These are phyloP conservation scores for Amauroascus niger DNA, from an alignment of 2,329 filamentous ascomycete genomes.

Conservation along the genomic window DNA sequence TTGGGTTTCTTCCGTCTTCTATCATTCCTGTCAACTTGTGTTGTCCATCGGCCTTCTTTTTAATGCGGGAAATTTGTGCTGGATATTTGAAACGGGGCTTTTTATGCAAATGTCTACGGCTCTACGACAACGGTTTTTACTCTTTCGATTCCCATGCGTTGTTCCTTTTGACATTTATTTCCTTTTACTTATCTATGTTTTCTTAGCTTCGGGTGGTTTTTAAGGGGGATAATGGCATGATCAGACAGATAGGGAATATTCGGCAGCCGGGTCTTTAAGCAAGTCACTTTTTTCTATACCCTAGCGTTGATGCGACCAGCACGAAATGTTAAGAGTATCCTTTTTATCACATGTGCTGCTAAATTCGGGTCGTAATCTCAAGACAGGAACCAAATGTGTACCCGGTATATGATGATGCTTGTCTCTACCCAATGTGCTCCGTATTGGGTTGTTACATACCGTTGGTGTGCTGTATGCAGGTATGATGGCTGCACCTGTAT, in stretches of 20 bases:
- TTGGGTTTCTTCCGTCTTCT: slow-evolving; percentile 9
- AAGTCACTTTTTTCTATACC: background rate
- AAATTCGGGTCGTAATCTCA: background rate
- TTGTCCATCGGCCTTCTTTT: background rate
- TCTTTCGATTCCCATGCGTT: background rate
- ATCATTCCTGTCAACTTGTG: background rate
- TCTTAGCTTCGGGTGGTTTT: slow-evolving; percentile 8
- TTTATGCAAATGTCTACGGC: background rate
- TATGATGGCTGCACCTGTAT: background rate
- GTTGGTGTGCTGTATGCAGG: background rate
- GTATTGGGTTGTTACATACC: no score
- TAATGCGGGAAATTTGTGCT: background rate
- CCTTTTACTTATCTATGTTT: background rate
- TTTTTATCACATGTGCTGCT: background rate
- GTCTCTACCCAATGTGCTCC: no score
- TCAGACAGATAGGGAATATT: background rate
- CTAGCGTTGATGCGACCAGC: background rate
- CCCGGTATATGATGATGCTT: background rate
- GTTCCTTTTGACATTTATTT: background rate
- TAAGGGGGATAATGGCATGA: background rate
- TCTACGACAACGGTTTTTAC: background rate
- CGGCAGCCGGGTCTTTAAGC: background rate
- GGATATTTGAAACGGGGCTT: background rate
- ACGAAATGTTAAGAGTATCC: background rate
- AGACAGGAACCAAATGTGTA: background rate